Percentiles rank a stretch among this genome's conserved stretches.
Conservation (phyloP, 345 rosid genomes). For the Aquilaria yunnanensis region DNA sequence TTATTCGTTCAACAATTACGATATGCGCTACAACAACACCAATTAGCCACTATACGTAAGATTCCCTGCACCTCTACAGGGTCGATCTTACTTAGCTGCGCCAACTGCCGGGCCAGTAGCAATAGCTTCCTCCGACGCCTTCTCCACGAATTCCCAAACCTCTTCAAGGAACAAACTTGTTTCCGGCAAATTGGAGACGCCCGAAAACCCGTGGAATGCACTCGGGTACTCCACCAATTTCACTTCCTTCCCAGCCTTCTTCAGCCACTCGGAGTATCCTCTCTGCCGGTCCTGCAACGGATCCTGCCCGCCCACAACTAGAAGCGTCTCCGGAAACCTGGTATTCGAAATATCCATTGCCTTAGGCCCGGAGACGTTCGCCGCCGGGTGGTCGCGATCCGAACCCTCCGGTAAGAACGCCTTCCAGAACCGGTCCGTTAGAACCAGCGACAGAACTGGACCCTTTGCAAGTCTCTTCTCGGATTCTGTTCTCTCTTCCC, state of each 20-base stretch:
- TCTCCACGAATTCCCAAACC: conserved; percentile 15
- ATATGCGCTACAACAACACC: too few species aligned
- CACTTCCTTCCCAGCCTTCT: conserved; percentile 26
- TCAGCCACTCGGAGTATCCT: conserved; percentile 26
- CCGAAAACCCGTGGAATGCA: conserved; percentile 18
- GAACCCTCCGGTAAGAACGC: conserved; percentile 23
- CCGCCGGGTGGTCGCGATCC: conserved; percentile 20
- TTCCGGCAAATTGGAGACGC: conserved; percentile 19
- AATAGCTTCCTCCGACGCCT: not conserved
- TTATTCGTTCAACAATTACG: too few species aligned
- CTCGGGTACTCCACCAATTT: conserved; percentile 25
- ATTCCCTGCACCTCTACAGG: too few species aligned
- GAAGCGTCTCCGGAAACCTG: conserved; percentile 15
- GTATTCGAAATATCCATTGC: conserved; percentile 9
- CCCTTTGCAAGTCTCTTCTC: conserved; percentile 14
- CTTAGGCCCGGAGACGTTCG: conserved; percentile 14
- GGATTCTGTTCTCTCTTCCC: conserved; percentile 27
- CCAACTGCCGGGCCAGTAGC: too few species aligned
- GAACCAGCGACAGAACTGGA: conserved; percentile 8
- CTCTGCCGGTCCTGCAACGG: conserved; percentile 38
- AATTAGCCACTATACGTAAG: too few species aligned
- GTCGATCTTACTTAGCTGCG: too few species aligned
- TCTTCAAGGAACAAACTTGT: conserved; percentile 17
- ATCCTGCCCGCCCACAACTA: conserved; percentile 27
- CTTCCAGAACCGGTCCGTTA: conserved; percentile 22